Evolutionary conservation across 768 basidiomycete species (phyloP).

Genomic region (Lentinula sp.): DNA sequence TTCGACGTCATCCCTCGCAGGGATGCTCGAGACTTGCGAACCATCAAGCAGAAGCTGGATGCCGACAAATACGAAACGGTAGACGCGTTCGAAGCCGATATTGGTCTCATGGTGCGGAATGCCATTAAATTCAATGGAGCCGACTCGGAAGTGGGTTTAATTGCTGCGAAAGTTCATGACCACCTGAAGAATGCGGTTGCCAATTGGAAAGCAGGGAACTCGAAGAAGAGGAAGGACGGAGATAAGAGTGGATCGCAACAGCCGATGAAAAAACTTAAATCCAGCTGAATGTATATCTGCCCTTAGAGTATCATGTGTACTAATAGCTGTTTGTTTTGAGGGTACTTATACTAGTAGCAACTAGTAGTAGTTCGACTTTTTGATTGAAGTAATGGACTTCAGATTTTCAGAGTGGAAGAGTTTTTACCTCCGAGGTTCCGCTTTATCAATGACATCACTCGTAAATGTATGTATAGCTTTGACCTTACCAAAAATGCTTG

Average conservation of each 20-base stretch:
- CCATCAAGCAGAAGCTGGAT: slow-evolving; percentile 78
- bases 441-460: neutral
- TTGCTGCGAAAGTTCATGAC: slow-evolving; percentile 45
- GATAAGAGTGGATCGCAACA: slow-evolving; percentile 54
- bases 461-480: neutral
- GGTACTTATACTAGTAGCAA: neutral
- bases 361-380: neutral
- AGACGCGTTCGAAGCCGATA: slow-evolving; percentile 78
- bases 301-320: neutral
- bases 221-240: slow-evolving; percentile 73
- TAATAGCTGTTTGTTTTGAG: neutral
- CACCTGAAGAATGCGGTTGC: slow-evolving; percentile 50
- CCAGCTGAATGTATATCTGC: slow-evolving; percentile 32
- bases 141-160: slow-evolving; percentile 70
- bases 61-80: slow-evolving; percentile 74
- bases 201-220: slow-evolving; percentile 37
- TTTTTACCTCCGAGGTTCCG: too few species aligned
- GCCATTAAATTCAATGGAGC: slow-evolving; percentile 84
- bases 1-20: slow-evolving; percentile 80
- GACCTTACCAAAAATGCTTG: neutral
- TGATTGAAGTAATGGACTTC: too few species aligned
- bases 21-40: slow-evolving; percentile 80
- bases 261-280: slow-evolving; percentile 63
- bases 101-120: slow-evolving; percentile 84
- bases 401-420: too few species aligned